Evolutionary conservation across 345 rosid genomes (phyloP).

Genomic region (Carallia brachiata): DNA sequence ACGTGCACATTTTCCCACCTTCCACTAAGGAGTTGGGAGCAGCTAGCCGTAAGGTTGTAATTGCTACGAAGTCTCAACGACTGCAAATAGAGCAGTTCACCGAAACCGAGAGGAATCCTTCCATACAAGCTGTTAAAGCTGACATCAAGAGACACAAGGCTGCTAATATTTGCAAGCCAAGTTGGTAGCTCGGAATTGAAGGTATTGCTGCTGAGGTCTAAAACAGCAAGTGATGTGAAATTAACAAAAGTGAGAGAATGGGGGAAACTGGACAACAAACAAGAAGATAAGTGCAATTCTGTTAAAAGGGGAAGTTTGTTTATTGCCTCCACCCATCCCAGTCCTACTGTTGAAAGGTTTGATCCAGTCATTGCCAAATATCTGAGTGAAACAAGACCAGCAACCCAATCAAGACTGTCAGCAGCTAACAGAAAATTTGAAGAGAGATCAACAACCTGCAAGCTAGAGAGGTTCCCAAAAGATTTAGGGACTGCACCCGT

Average conservation of each 20-base stretch:
- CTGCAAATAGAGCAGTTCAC: constrained; percentile 31
- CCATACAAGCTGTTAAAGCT: constrained; percentile 20
- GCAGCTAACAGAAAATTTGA: constrained; percentile 17
- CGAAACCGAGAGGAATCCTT: constrained; percentile 40
- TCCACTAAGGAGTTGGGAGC: constrained; percentile 33
- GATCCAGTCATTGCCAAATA: constrained; percentile 14
- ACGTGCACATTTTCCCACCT: constrained; percentile 41
- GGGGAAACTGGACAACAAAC: constrained; percentile 29
- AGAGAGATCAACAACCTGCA: constrained; percentile 42
- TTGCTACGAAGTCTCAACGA: constrained; percentile 33
- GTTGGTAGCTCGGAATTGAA: constrained; percentile 14
- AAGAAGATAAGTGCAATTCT: constrained; percentile 29
- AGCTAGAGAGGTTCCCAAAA: constrained; percentile 36
- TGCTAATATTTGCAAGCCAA: constrained; percentile 23
- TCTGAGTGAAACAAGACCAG: constrained; percentile 35
- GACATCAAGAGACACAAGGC: constrained; percentile 15
- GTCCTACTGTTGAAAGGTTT: constrained; percentile 13
- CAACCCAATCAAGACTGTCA: constrained; percentile 34
- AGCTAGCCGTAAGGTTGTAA: constrained; percentile 37
- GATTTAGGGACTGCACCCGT: constrained; percentile 28
- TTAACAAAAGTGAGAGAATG: constrained; percentile 14
- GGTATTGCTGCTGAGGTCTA: constrained; percentile 18
- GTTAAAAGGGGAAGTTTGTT: constrained; percentile 25
- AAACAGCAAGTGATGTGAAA: constrained; percentile 22
- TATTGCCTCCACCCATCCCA: constrained; percentile 1